Conservation (phyloP, 306 rosid species). For the Lathyrus tuberosus region DNA sequence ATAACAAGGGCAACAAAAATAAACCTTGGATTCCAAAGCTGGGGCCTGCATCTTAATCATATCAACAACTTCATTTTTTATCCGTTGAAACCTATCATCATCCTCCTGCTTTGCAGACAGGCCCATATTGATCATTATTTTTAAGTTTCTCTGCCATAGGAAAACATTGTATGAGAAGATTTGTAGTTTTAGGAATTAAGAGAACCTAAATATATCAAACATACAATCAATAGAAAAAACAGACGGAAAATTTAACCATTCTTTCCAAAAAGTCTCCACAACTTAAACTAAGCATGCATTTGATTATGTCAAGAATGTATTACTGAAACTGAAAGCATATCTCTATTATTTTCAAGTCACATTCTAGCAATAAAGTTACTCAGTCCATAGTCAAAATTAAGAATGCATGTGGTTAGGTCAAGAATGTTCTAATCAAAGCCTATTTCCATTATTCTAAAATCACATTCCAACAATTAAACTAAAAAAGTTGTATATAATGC, state of each 20-base stretch:
- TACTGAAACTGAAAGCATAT: constrained; percentile 21
- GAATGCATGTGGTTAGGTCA: constrained; percentile 22
- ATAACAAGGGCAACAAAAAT: constrained; percentile 22
- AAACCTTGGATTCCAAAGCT: constrained; percentile 73
- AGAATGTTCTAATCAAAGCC: constrained; percentile 8
- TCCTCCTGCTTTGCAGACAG: constrained; percentile 89
- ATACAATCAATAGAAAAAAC: constrained; percentile 36
- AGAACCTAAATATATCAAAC: constrained; percentile 33
- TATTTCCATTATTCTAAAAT: constrained; percentile 32
- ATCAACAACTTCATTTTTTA: constrained; percentile 89
- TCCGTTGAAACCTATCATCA: constrained; percentile 78
- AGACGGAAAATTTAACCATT: constrained; percentile 16
- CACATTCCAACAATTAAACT: constrained; percentile 23
- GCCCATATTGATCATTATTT: constrained; percentile 89
- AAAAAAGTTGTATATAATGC: background rate
- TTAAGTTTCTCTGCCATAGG: constrained; percentile 82
- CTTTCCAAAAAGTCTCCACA: constrained; percentile 17
- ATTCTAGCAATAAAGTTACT: constrained; percentile 9
- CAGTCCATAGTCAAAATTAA: constrained; percentile 30
- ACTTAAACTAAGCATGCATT: constrained; percentile 27
- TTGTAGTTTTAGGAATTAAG: constrained; percentile 34
- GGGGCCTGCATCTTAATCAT: constrained; percentile 70
- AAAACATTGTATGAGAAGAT: constrained; percentile 46
- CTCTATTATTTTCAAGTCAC: constrained; percentile 26
- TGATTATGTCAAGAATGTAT: constrained; percentile 6